Evolutionary conservation across 768 basidiomycete genomes (phyloP), one percentile per base, ranked within the genome.

Genomic region (Lentinula detonsa): DNA sequence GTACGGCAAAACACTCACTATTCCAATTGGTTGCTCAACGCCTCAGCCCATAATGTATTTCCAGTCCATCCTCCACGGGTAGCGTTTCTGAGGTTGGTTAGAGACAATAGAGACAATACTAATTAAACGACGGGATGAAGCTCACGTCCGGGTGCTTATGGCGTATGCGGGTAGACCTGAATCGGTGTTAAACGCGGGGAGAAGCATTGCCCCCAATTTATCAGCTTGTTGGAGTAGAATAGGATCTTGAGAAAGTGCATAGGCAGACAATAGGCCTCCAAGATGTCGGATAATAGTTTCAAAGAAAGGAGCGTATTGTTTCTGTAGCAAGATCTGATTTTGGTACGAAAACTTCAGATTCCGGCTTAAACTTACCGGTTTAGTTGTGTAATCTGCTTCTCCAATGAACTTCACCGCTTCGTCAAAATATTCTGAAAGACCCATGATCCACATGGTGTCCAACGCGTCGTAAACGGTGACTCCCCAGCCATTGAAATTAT

Each of bases 401-500:
- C 75, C 74, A 21, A 87, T 74, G 40, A 76, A 74, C 8, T 78
- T 75, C 2, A 90, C 68, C 1, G 85, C 85, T 1, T 82, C 74
- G 40, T 79, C 69, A 66, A 91, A 93, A 64, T 93, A 84, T 0
- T 85, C 78, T 28, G 82, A 73, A n/a, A 93, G 75, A 5, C 81
- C 90, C 85, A 93, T 87, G 46, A 95, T 79, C 75, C 86, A 83
- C 78, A 95, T 84, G 1, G 90, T 90, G 66, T 92, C 90, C 42
- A 95, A 76, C 0, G 88, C 83, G 65, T 95, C 93, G 55, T 91
- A 77, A 49, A 93, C 72, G 4, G 87, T 85, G 11, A 89, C 77
- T 63, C 78, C 83, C 88, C 82, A 84, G 34, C 81, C 82, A 67
- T 83, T 83, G 68, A 82, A 72, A 45, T 84, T 84, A 71, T 84